A percentile compares a stretch with the other conserved stretches of the same genome.
phyloP scores from a whole-genome alignment of 2,329 filamentous ascomycete genomes.

The Apiospora arundinis region DNA sequence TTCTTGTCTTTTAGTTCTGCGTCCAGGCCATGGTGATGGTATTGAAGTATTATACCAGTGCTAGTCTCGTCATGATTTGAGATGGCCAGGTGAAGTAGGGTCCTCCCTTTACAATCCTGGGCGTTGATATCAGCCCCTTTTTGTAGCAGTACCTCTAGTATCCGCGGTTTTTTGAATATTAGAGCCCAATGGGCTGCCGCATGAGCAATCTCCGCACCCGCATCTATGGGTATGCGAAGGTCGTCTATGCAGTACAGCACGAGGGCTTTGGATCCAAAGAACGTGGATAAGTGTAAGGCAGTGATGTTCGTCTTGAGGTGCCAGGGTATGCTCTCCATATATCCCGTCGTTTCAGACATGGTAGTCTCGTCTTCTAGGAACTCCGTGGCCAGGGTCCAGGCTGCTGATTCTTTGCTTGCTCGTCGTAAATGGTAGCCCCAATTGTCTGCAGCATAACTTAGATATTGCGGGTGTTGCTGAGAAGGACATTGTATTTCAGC shows the following conservation, averaged over 20 bases:
- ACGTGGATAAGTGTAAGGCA: background rate
- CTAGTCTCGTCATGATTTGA: background rate
- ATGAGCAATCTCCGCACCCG: background rate
- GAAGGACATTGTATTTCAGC: fast-evolving
- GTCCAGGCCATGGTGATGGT: background rate
- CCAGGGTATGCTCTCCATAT: background rate
- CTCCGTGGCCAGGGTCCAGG: background rate
- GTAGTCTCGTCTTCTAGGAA: background rate
- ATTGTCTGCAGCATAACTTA: background rate
- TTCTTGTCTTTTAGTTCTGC: background rate
- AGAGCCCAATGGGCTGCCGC: background rate
- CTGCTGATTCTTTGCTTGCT: background rate
- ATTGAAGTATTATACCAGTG: background rate
- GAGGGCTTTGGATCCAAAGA: background rate
- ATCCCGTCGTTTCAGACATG: background rate
- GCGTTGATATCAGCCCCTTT: background rate
- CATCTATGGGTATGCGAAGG: background rate
- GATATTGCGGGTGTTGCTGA: background rate
- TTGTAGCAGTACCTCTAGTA: background rate
- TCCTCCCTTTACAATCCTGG: background rate
- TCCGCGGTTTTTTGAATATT: background rate
- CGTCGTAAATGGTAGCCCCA: conserved; percentile 4
- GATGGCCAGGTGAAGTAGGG: background rate
- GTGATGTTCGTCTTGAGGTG: background rate
- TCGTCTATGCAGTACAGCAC: background rate